Conservation (phyloP, 495 filamentous ascomycete genomes). For the Penicillium desertorum region DNA sequence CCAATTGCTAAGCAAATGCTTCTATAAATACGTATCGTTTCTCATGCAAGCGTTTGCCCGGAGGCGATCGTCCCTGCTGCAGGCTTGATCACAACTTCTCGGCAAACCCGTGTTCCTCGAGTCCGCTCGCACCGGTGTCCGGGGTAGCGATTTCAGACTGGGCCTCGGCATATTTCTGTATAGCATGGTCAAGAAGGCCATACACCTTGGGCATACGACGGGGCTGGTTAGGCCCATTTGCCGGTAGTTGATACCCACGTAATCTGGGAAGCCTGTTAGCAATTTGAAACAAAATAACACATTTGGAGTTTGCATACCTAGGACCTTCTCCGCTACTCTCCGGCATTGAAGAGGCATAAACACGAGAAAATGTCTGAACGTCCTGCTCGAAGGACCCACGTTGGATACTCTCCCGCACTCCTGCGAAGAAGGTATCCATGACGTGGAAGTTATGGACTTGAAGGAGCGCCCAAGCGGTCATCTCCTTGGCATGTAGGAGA, state of each 20-base stretch:
- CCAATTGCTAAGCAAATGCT: constrained; percentile 15
- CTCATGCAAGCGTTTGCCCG: constrained; percentile 3
- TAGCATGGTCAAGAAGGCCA: constrained; percentile 52
- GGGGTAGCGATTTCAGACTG: constrained; percentile 49
- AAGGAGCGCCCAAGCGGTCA: constrained; percentile 91
- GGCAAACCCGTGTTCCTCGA: constrained; percentile 62
- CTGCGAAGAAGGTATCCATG: constrained; percentile 69
- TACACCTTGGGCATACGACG: constrained; percentile 71
- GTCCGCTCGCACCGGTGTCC: constrained; percentile 51
- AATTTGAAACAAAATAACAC: neutral
- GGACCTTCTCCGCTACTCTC: constrained; percentile 74
- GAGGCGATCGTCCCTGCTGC: neutral
- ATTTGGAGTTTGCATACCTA: constrained; percentile 47
- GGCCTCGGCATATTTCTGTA: constrained; percentile 52
- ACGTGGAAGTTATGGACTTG: constrained; percentile 85
- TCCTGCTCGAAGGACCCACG: constrained; percentile 63
- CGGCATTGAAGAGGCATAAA: constrained; percentile 69
- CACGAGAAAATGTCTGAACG: constrained; percentile 51
- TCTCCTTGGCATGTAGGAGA: constrained; percentile 82
- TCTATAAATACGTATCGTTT: constrained; percentile 7
- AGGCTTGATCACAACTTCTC: constrained; percentile 36
- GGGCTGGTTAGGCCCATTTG: constrained; percentile 58
- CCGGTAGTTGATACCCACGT: constrained; percentile 81
- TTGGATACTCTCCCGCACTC: constrained; percentile 61
- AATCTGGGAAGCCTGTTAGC: constrained; percentile 44